Evolutionary conservation across 176 grass and related monocot species (phyloP).

Genomic region (Zizania latifolia): DNA sequence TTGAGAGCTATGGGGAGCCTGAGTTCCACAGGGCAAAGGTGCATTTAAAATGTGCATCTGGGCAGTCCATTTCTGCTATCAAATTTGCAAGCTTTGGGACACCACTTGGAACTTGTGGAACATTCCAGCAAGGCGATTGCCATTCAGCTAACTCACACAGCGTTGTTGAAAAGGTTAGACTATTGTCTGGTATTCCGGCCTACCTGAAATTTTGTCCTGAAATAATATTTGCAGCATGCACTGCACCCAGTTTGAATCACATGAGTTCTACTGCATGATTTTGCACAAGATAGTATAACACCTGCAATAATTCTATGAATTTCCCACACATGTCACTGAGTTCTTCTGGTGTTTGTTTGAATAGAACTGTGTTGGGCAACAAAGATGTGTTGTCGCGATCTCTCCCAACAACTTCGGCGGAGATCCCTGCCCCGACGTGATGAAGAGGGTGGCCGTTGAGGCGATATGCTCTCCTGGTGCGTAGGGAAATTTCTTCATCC

Average conservation of each 20-base stretch:
- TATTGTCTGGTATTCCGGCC: not conserved
- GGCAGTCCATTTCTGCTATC: conserved; percentile 87
- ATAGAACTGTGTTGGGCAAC: conserved; percentile 86
- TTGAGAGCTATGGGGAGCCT: conserved; percentile 54
- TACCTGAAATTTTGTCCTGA: not conserved
- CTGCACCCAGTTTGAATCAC: not conserved
- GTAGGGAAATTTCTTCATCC: conserved; percentile 13
- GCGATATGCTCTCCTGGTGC: conserved; percentile 46
- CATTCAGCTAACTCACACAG: conserved; percentile 66
- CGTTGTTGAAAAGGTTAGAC: conserved; percentile 72
- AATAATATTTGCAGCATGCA: not conserved
- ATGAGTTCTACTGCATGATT: not conserved
- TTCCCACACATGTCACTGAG: not conserved
- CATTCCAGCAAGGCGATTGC: conserved; percentile 77
- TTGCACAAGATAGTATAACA: not conserved
- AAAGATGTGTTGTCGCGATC: conserved; percentile 61
- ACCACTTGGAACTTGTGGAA: conserved; percentile 79
- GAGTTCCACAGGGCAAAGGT: conserved; percentile 57
- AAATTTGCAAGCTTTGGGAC: conserved; percentile 98
- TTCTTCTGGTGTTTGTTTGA: not conserved
- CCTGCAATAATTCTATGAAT: not conserved
- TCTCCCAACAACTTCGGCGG: conserved; percentile 58
- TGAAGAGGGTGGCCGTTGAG: conserved; percentile 83
- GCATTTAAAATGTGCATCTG: conserved; percentile 65
- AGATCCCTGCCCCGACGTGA: conserved; percentile 69